Base-by-base conservation (phyloP, 169 alveolate species). In the Miamiensis avidus region DNA sequence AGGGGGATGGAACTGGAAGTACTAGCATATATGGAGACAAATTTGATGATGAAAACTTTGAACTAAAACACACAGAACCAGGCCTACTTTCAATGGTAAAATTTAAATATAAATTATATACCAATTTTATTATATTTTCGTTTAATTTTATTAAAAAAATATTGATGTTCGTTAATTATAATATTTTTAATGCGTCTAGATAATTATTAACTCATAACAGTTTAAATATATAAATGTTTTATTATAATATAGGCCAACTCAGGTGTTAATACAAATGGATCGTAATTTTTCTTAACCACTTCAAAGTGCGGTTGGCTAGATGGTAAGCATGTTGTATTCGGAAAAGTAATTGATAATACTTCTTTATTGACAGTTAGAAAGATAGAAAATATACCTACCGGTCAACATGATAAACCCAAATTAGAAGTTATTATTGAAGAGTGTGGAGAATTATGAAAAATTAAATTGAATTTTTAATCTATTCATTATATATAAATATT, bases 31-130 rank as follows among this genome's bases (percentile, higher is more conserved):
- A 90, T 87, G 95, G 95, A 11, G 93, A 91, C 34, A 86, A 86
- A 65, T 93, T 95, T 82, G 94, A 85, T 74, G 96, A 93, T 89
- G 97, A 95, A 84, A 92, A 92, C 88, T 91, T 91, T 79, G 81
- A 82, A 65, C 34, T 84, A 83, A 91, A 83, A 85, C 96, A 85
- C 78, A 91, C 72, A 78, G 87, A 81, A 34, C 88, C 89, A 33
- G 92, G 92, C 1, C 74, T 92, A 1, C 76, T 92, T 15, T 89
- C 94, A 27, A 93, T 93, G 96, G 89, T 78, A 31, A 79, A 65
- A 81, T 49, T 11, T 11, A 11, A 49, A 11, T 11, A 49, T 11
- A 49, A 11, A 49, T 11, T 11, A 49, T 49, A 49, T 11, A 11
- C 4, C 20, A 49, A 49, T 11, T n/a, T 11, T 49, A 49, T 11